Base-by-base conservation (phyloP, 495 filamentous ascomycete genomes). In the Paragyromitra xinjiangensis region DNA sequence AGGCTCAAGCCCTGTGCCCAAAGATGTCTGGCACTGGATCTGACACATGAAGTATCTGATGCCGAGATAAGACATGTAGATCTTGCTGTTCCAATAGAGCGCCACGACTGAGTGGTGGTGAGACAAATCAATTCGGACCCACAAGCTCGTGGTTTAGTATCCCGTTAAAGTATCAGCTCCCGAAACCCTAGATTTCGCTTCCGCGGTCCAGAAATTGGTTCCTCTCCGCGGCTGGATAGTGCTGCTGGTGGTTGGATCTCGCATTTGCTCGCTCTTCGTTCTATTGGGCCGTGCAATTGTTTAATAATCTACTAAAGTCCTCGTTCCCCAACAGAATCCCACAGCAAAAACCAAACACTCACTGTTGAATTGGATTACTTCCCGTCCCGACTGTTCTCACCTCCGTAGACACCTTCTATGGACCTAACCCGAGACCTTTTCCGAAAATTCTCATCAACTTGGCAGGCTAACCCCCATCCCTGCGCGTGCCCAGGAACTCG, bases 231-330 rank as follows among this genome's bases (percentile, higher is more conserved):
- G 22, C 22, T 58, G 1, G 55, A 58, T 9, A 34, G 55, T n/a
- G 24, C 3, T 34, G 29, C 2, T 34, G 29, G 29, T 34, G 29
- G 29, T 34, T 34, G 29, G 22, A 58, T 53, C 50, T 53, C 50
- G 16, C 11, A 34, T 58, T 8, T 14, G 61, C 29, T 34, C 2
- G 2, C 29, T 8, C 8, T n/a, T 50, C 22, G 7, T n/a, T 59
- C 22, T 4, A 29, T 2, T 14, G 19, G 8, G 39, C 39, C 12
- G 22, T 63, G 59, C 59, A 26, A 29, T 22, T n/a, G 44, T 66
- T 66, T 66, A 66, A 66, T 66, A 66, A 66, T 66, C 44, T 66
- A 66, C 44, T 66, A 50, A 50, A 19, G 12, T 34, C 6, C 12
- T 61, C 29, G 29, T 34, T 34, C 29, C 29, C 12, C 56, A 58